Percentiles rank a stretch among this genome's conserved stretches.
Conservation (phyloP, 2,329 filamentous ascomycete genomes). For the Ophiostoma triangulosporum region DNA sequence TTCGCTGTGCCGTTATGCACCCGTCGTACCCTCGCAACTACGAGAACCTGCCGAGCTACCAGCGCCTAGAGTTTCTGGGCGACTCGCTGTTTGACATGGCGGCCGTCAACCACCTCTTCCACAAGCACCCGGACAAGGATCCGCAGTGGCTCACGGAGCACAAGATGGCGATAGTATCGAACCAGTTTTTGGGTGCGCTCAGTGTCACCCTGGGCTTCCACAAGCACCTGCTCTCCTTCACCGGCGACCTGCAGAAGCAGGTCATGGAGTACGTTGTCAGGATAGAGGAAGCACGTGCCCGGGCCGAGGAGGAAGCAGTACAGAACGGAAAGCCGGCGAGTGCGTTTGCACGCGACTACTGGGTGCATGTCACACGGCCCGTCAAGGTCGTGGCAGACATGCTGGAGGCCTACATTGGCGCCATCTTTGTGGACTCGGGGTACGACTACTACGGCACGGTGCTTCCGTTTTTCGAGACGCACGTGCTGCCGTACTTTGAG, state of each 20-base stretch:
- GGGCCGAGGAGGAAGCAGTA: conserved; percentile 23
- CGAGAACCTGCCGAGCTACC: conserved; percentile 75
- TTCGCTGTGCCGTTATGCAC: conserved; percentile 78
- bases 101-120: conserved; percentile 71
- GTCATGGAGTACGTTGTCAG: conserved; percentile 43
- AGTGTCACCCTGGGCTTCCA: conserved; percentile 69
- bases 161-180: conserved; percentile 98
- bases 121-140: conserved; percentile 61
- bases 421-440: conserved; percentile 76
- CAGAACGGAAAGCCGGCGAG: conserved; percentile 21
- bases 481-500: conserved; percentile 65
- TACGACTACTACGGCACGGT: conserved; percentile 70
- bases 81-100: conserved; percentile 80
- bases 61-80: conserved; percentile 83
- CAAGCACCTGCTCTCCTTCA: conserved; percentile 50
- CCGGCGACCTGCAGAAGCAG: conserved; percentile 27
- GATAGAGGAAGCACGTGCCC: conserved; percentile 29
- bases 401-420: conserved; percentile 78
- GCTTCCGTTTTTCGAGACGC: conserved; percentile 59
- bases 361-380: conserved; percentile 48
- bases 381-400: conserved; percentile 74
- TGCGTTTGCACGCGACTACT: conserved; percentile 49
- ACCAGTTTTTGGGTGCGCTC: conserved; percentile 79
- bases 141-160: conserved; percentile 97
- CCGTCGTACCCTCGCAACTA: conserved; percentile 64